Evolutionary conservation across 2,329 filamentous ascomycete species (phyloP), one percentile per base, ranked within the genome.

Genomic region (Fusarium falciforme): DNA sequence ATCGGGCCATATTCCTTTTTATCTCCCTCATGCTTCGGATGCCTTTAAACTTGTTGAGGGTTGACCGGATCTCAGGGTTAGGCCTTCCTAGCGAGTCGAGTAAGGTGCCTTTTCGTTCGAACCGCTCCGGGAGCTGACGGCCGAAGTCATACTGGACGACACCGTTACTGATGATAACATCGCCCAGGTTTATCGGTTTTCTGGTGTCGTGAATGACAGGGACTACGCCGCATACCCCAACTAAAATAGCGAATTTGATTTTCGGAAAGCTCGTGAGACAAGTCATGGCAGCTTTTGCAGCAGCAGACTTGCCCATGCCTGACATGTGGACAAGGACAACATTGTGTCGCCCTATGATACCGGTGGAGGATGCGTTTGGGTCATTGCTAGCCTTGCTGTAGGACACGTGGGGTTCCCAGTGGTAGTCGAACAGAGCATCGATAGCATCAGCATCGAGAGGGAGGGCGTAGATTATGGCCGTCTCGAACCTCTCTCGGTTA

Each of bases 401-500:
- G 27, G 14, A 7, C 2, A 11, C 4, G 7, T 61, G 33, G 14
- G 61, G 4, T 17, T 57, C 36, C 61, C 55, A 70, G 29, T 68
- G 33, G 3, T 58, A n/a, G 9, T 68, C 68, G 27, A 70, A 70
- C 0, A 61, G 29, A 10, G 31, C 25, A 0, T 57, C 35, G 1
- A 70, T 17, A 2, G 66, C 35, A 5, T 61, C 29, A 2, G 57
- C 66, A 7, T 70, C 68, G 0, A 61, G 29, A 3, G 55, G 20
- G 0, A 65, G 40, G 8, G 61, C 65, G 16, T 65, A 70, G 8
- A 70, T 44, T 4, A 70, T 70, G 2, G 66, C 66, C 11, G 65
- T 66, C 31, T 67, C 64, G 7, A 68, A 68, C 1, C n/a, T 64
- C 5, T 1, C 3, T n/a, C 25, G 8, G 25, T 49, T 16, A 0